phyloP scores from a whole-genome alignment of 305 asterid genomes.

The Fraxinus platypoda region DNA sequence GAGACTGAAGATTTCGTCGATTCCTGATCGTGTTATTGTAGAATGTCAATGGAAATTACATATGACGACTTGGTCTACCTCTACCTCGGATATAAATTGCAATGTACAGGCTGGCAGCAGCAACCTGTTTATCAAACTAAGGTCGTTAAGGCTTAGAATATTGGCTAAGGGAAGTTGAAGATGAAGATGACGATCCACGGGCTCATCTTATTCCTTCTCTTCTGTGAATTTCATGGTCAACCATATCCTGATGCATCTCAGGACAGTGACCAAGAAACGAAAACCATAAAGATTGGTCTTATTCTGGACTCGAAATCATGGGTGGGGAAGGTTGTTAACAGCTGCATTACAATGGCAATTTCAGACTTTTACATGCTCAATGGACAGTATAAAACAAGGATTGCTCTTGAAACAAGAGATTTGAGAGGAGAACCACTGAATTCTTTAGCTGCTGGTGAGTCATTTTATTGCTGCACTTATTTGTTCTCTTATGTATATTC shows the following conservation, averaged over 20 bases:
- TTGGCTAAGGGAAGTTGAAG: neutral
- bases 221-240: conserved; percentile 9
- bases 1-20: neutral
- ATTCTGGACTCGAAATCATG: conserved; percentile 28
- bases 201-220: neutral
- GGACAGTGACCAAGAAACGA: neutral
- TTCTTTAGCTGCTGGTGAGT: conserved; percentile 29
- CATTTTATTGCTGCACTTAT: neutral
- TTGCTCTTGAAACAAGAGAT: conserved; percentile 24
- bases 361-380: conserved; percentile 22
- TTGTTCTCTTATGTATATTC: neutral
- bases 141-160: neutral
- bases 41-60: neutral
- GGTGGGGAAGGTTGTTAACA: conserved; percentile 27
- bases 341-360: conserved; percentile 29
- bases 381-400: conserved; percentile 14
- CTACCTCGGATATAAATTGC: neutral
- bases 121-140: neutral
- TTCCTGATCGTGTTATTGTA: neutral
- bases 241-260: neutral
- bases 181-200: conserved; percentile 9
- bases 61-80: neutral
- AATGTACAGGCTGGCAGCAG: neutral
- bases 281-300: conserved; percentile 18
- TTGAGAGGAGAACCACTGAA: conserved; percentile 26